Percentiles rank a stretch among this genome's conserved stretches.
Conservation (phyloP, 2,329 filamentous ascomycete genomes). For the Calonectria fujianensis region DNA sequence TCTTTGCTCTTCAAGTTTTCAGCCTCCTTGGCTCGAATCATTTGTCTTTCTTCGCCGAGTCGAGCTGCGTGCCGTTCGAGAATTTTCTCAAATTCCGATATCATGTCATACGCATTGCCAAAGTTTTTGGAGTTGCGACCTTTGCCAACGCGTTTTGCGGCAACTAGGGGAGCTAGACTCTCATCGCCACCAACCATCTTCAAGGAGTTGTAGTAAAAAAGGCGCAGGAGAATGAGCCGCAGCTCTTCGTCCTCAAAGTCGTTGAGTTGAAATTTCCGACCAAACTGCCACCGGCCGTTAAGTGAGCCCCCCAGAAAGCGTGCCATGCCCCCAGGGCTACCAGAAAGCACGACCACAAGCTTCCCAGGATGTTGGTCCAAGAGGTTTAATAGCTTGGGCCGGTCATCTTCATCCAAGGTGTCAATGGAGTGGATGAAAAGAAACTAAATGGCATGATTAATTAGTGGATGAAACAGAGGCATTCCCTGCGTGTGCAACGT, state of each 20-base stretch:
- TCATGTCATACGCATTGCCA: conserved; percentile 7
- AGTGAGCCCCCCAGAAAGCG: background rate
- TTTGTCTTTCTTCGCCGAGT: background rate
- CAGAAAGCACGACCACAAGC: background rate
- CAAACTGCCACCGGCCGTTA: conserved; percentile 3
- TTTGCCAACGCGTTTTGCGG: conserved; percentile 2
- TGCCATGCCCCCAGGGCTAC: background rate
- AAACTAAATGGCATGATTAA: background rate
- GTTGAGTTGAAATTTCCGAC: background rate
- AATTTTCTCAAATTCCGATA: conserved; percentile 16
- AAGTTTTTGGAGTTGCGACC: background rate
- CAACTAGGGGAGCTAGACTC: background rate
- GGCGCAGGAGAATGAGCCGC: background rate
- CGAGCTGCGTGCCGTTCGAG: conserved; percentile 9
- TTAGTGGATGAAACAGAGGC: background rate
- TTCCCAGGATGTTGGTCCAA: background rate
- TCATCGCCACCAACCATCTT: conserved; percentile 7
- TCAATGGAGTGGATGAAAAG: conserved; percentile 8
- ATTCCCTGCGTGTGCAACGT: background rate
- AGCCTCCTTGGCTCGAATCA: background rate
- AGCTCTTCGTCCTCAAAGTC: background rate
- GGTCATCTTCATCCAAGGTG: background rate
- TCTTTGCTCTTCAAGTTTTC: background rate
- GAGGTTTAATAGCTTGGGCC: conserved; percentile 1
- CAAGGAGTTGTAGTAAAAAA: conserved; percentile 4